Evolutionary conservation across 2,329 filamentous ascomycete genomes (phyloP).

Genomic region (Aspergillus oerlinghausenensis): DNA sequence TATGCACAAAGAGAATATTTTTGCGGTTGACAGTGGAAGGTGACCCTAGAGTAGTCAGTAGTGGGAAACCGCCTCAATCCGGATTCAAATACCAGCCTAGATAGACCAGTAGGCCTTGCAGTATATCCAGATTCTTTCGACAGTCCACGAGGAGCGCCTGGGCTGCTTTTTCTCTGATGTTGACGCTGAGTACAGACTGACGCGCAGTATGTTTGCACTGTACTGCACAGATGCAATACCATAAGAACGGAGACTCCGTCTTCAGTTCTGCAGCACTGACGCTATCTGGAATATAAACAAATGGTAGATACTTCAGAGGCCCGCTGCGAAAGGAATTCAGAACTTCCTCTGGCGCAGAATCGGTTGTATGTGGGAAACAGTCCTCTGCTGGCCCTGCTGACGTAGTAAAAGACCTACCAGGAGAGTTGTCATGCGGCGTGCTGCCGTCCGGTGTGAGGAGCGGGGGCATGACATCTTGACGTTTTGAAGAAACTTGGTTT

Average conservation of each 20-base stretch:
- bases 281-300: slow-evolving; percentile 4
- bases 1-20: slow-evolving; percentile 9
- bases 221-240: slow-evolving; percentile 5
- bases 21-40: slow-evolving; percentile 4
- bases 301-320: slow-evolving; percentile 4
- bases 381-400: too few species aligned
- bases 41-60: slow-evolving; percentile 3
- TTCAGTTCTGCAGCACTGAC: neutral
- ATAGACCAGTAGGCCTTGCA: slow-evolving; percentile 9
- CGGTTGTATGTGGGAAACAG: neutral
- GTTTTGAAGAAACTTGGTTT: neutral
- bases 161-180: slow-evolving; percentile 3
- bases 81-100: slow-evolving; percentile 4
- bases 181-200: neutral
- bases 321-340: slow-evolving; percentile 3
- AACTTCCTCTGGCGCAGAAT: neutral
- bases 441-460: neutral
- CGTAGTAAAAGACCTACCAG: neutral
- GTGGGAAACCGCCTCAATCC: too few species aligned
- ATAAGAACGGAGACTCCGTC: slow-evolving; percentile 6
- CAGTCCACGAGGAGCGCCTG: slow-evolving; percentile 5
- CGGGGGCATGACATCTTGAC: neutral
- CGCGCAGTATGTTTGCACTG: slow-evolving; percentile 2
- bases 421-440: neutral
- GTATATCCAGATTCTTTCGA: slow-evolving; percentile 5